Evolutionary conservation across 164 flowering plant genomes (phyloP).

Genomic region (Chloranthus sessilifolius): DNA sequence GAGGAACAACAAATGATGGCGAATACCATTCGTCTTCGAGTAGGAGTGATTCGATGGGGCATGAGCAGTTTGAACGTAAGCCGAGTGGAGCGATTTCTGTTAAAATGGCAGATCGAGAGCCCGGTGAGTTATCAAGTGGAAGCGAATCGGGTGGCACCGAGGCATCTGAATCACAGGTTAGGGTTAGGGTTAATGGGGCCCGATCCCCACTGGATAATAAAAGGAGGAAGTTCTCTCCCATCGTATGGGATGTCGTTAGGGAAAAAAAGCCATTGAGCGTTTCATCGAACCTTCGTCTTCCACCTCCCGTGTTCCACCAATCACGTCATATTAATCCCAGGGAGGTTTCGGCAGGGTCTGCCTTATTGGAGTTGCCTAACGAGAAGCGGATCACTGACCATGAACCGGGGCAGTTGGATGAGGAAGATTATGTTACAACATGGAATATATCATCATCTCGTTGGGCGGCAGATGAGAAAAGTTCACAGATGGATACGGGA

Average conservation of each 20-base stretch:
- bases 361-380: constrained; percentile 23
- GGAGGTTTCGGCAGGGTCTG: constrained; percentile 21
- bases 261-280: constrained; percentile 43
- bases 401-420: constrained; percentile 39
- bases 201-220: constrained; percentile 22
- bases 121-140: constrained; percentile 90
- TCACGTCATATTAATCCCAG: constrained; percentile 28
- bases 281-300: constrained; percentile 22
- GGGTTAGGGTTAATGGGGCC: constrained; percentile 36
- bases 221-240: constrained; percentile 84
- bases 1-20: constrained; percentile 38
- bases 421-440: constrained; percentile 54
- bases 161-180: constrained; percentile 34
- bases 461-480: constrained; percentile 80
- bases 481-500: constrained; percentile 35
- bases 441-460: constrained; percentile 79
- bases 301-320: constrained; percentile 37
- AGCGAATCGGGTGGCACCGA: constrained; percentile 75
- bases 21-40: constrained; percentile 52
- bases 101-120: constrained; percentile 58
- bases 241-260: constrained; percentile 90
- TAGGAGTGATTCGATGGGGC: constrained; percentile 50
- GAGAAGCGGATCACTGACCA: constrained; percentile 20
- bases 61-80: no score
- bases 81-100: no score